These are phyloP conservation scores for Apiospora hydei DNA, from an alignment of 2,329 filamentous ascomycete genomes.

Conservation along the genomic window DNA sequence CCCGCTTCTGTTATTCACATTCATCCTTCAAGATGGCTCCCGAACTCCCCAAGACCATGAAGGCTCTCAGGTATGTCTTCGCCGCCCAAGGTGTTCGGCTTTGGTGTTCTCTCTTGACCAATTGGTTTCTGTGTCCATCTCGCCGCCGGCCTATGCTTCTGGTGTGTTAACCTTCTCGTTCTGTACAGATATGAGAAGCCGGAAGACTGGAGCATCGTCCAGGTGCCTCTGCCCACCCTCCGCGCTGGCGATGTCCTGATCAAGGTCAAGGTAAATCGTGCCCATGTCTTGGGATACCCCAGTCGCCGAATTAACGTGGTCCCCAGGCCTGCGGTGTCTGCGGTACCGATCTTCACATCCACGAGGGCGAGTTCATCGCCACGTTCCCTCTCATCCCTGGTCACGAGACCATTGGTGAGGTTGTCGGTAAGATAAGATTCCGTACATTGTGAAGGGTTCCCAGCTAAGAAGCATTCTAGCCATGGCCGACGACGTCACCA, in stretches of 20 bases:
- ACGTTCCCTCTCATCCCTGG: conserved; percentile 72
- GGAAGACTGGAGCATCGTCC: conserved; percentile 65
- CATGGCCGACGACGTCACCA: conserved; percentile 59
- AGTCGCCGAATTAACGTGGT: conserved; percentile 29
- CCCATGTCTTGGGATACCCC: neutral
- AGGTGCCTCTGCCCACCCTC: conserved; percentile 67
- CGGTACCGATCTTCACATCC: conserved; percentile 60
- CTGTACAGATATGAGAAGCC: conserved; percentile 65
- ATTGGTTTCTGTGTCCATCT: conserved; percentile 6
- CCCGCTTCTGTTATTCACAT: conserved; percentile 30
- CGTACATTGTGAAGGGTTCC: neutral
- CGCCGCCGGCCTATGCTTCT: conserved; percentile 25
- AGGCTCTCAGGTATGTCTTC: conserved; percentile 64
- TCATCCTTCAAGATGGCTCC: conserved; percentile 40
- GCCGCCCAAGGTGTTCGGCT: neutral
- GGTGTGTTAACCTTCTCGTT: conserved; percentile 23
- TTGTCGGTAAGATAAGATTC: conserved; percentile 54
- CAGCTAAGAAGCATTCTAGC: conserved; percentile 32
- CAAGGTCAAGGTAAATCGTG: conserved; percentile 65
- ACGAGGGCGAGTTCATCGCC: conserved; percentile 71
- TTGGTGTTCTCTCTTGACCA: neutral
- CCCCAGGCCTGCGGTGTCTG: conserved; percentile 44
- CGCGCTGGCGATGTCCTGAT: conserved; percentile 67
- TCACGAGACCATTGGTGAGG: conserved; percentile 72
- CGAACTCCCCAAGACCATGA: conserved; percentile 50